Percentiles rank a stretch among this genome's conserved stretches.
phyloP scores from a whole-genome alignment of 208 protist species.

The Acanthamoeba lenticulata region DNA sequence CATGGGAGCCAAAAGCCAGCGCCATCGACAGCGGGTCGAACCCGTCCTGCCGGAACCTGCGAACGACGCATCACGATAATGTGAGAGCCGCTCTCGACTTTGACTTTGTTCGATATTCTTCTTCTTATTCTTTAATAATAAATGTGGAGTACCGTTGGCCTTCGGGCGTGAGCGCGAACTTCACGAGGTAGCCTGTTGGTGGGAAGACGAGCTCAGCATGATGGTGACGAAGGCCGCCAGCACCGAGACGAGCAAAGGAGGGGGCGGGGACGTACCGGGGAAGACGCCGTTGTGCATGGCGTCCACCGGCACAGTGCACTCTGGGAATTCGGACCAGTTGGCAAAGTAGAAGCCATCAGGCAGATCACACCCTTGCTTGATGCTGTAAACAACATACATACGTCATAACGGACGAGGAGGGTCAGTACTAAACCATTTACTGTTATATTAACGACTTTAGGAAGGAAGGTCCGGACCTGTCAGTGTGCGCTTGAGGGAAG shows the following conservation, averaged over 20 bases:
- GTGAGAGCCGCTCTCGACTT: background rate
- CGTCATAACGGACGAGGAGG: background rate
- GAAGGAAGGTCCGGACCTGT: background rate
- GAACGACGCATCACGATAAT: background rate
- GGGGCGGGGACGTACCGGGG: no score
- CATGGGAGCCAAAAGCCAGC: constrained; percentile 7
- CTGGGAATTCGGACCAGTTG: background rate
- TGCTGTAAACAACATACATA: background rate
- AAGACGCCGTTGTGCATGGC: constrained; percentile 39
- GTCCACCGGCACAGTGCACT: background rate
- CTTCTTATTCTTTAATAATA: no score
- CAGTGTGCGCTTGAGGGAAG: background rate
- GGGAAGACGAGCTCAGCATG: no score
- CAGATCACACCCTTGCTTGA: constrained; percentile 8
- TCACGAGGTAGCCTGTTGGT: constrained; percentile 4
- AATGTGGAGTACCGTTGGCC: background rate
- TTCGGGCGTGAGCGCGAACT: constrained; percentile 6
- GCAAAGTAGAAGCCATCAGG: constrained; percentile 47
- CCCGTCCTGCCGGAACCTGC: background rate
- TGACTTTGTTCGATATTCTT: no score
- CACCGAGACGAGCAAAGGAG: no score
- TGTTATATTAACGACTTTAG: background rate
- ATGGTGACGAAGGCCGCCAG: no score
- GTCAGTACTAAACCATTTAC: background rate
- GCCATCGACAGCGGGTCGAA: constrained; percentile 21